Evolutionary conservation across 768 basidiomycete species (phyloP).

Genomic region (Clavaria fumosa): DNA sequence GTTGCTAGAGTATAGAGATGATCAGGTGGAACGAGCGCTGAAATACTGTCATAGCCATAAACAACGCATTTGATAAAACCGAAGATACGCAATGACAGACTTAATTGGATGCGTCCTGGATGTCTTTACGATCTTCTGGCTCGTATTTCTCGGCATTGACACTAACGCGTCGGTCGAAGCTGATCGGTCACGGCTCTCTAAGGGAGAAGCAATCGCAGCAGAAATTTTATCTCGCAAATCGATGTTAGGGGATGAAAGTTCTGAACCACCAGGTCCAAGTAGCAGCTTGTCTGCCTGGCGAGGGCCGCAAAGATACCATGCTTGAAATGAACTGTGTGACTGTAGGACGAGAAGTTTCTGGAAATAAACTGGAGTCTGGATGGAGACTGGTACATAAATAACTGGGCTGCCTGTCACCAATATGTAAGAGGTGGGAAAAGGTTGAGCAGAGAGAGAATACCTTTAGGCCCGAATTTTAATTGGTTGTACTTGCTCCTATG

Average conservation of each 20-base stretch:
- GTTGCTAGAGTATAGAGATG: no score
- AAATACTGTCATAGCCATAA: constrained; percentile 30
- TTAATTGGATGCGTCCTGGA: constrained; percentile 76
- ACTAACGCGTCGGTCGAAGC: constrained; percentile 7
- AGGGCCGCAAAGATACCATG: constrained; percentile 33
- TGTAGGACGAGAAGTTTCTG: constrained; percentile 29
- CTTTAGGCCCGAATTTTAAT: constrained; percentile 41
- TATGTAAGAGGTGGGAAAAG: constrained; percentile 1
- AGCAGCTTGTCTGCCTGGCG: constrained; percentile 8
- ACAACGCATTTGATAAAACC: constrained; percentile 1
- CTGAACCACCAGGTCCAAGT: constrained; percentile 18
- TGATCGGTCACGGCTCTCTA: constrained; percentile 10
- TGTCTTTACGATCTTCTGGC: constrained; percentile 36
- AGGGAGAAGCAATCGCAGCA: constrained; percentile 36
- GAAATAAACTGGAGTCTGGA: constrained; percentile 42
- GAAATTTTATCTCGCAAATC: constrained; percentile 34
- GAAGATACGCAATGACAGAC: constrained; percentile 28
- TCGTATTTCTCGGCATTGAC: constrained; percentile 1
- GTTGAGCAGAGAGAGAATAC: background rate
- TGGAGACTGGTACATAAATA: constrained; percentile 45
- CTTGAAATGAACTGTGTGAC: constrained; percentile 18
- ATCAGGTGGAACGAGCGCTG: constrained; percentile 45
- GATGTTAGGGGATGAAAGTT: constrained; percentile 5
- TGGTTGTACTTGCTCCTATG: constrained; percentile 58
- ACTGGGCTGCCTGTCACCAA: constrained; percentile 35